Evolutionary conservation across 2,329 filamentous ascomycete species (phyloP), one percentile per base, ranked within the genome.

Genomic region (Colletotrichum sp.): DNA sequence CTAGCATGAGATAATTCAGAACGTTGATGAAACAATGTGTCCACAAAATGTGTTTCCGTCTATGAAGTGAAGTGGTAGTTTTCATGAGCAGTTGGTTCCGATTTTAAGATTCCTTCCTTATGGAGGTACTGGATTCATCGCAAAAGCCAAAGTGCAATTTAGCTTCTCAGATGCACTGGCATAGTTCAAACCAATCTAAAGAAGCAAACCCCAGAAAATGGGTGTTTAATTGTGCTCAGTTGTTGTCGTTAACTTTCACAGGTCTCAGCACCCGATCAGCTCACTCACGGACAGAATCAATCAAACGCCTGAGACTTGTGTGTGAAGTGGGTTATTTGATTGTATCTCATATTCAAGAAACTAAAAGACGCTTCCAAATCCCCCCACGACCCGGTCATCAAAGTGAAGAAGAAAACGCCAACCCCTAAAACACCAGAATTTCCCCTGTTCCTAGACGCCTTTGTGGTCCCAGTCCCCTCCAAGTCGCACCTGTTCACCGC

Each of bases 1-100:
- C 67, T 38, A 70, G 38, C 67, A 70, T 70, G 67, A 70, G 67
- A 38, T 70, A 70, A 70, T 63, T 26, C 36, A 32, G 32, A 58
- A n/a, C 30, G 26, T 58, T 21, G 24, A 48, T 38, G 32, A 30
- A 32, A 18, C 28, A 24, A 57, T 24, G 21, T 21, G 13, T 32
- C 58, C 15, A 36, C n/a, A 10, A 21, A 48, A 48, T 48, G 43
- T 12, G 2, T 48, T 12, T 48, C 43, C 38, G 3, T 48, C 6
- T 48, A 13, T 13, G 18, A 48, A 21, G n/a, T 13, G 10, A 48
- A 21, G 38, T 18, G 6, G 36, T 18, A 9, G 36, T 18, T 18
- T 18, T 43, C 8, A 43, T 9, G 36, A 43, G 16, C 36, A 43
- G 36, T 9, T 8, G 3, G 15, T 38, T 18, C 36, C 36, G 5